A percentile compares a stretch with the other conserved stretches of the same genome.
phyloP scores from a whole-genome alignment of 208 protist genomes.

The Leishmania amazonensis region DNA sequence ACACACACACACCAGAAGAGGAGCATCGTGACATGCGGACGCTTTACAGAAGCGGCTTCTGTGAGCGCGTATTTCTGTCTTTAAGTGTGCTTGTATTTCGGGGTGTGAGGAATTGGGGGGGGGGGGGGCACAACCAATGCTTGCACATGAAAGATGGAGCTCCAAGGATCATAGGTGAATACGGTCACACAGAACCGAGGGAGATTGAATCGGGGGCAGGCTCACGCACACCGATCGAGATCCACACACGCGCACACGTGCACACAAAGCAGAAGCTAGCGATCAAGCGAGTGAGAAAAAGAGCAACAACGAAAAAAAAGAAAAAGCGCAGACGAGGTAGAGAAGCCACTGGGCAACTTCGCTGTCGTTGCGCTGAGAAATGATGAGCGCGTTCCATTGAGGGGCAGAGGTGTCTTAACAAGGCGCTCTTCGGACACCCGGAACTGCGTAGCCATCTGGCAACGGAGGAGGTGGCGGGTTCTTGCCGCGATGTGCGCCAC shows the following conservation, averaged over 20 bases:
- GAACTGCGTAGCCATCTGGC: neutral
- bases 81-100: neutral
- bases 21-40: neutral
- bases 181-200: neutral
- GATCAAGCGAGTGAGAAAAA: neutral
- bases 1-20: neutral
- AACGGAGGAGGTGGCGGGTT: conserved; percentile 7
- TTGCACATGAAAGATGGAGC: neutral
- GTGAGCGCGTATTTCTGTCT: neutral
- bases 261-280: neutral
- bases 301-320: neutral
- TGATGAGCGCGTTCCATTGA: too few relatives aligned
- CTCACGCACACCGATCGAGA: neutral
- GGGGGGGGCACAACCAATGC: neutral
- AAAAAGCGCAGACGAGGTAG: neutral
- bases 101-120: neutral
- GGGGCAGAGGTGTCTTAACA: neutral
- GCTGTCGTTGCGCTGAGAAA: neutral
- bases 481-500: neutral
- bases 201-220: neutral
- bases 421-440: neutral
- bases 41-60: neutral
- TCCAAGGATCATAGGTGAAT: neutral
- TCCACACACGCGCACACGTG: neutral
- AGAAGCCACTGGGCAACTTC: neutral